A percentile compares a stretch with the other conserved stretches of the same genome.
These are phyloP conservation scores for Wickerhamiella infanticola DNA, from an alignment of 1,139 yeast genomes.

Conservation along the genomic window DNA sequence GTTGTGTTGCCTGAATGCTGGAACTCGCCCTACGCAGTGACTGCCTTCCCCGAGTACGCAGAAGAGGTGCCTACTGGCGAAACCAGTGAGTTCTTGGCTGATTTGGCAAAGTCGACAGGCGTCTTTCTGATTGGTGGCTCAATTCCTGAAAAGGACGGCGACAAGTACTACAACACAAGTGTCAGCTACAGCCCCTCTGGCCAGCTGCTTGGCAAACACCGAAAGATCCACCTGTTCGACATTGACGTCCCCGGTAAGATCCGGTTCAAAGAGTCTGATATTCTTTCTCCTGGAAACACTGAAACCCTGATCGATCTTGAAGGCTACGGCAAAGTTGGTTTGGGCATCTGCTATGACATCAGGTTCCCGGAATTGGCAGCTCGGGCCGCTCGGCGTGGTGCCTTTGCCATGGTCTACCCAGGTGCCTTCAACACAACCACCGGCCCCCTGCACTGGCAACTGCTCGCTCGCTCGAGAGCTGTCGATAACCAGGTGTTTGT, in stretches of 20 bases:
- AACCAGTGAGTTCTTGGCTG: slow-evolving; percentile 45
- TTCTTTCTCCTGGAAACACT: slow-evolving; percentile 61
- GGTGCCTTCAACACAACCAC: slow-evolving; percentile 94
- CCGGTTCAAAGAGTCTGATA: slow-evolving; percentile 65
- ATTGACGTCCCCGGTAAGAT: slow-evolving; percentile 83
- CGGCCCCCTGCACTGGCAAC: slow-evolving; percentile 89
- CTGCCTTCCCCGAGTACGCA: slow-evolving; percentile 72
- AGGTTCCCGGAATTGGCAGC: slow-evolving; percentile 83
- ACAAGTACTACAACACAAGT: slow-evolving; percentile 67
- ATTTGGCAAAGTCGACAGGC: slow-evolving; percentile 44
- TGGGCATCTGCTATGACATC: slow-evolving; percentile 70
- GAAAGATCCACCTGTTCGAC: slow-evolving; percentile 82
- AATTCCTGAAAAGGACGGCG: slow-evolving; percentile 55
- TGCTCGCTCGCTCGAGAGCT: slow-evolving; percentile 73
- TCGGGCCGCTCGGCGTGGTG: slow-evolving; percentile 49
- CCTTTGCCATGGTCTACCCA: slow-evolving; percentile 86
- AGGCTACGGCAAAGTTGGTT: slow-evolving; percentile 61
- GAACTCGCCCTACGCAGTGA: slow-evolving; percentile 87
- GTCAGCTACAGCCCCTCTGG: slow-evolving; percentile 60
- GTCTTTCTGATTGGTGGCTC: slow-evolving; percentile 78
- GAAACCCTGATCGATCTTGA: slow-evolving; percentile 62
- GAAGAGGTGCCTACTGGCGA: slow-evolving; percentile 59
- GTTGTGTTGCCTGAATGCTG: slow-evolving; percentile 85
- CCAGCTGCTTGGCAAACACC: slow-evolving; percentile 62
- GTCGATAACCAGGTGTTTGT: slow-evolving; percentile 79